Base-by-base conservation (phyloP, 192 early-diverging fungal genomes). In the Backusella morwellensis region DNA sequence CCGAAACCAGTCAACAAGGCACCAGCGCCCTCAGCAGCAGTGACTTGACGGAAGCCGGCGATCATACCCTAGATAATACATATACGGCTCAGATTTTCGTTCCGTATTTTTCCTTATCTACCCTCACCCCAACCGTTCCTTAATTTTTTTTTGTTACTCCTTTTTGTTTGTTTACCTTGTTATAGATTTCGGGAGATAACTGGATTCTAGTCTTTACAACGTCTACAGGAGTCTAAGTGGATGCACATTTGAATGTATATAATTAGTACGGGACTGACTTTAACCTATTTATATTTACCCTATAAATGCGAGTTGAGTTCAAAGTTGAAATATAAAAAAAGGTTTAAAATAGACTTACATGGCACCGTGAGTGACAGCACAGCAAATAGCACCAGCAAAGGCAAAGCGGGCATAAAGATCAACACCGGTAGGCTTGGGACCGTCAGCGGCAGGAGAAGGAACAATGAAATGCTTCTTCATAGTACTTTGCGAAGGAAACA, bases 201-300 rank as follows among this genome's bases (percentile, higher is more conserved):
- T 94, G 92, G 70, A 94, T 94, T 68, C 91, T 82, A 36, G 91
- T 92, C 85, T 93, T 94, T 73, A 92, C 90, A 72, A 94, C 91
- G 85, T 93, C 92, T 75, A 91, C 89, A 68, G 82, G 82, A 40
- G 82, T 83, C 74, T 66, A 66, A 12, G 38, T 9, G 32, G 32
- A 32, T 32, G 32, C 2, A 32, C 32, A 32, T 32, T 32, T 8
- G 4, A 12, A 23, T 40, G n/a, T 5, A 36, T 19, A 68, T 35
- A 21, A 35, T 11, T 63, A 56, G n/a, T 9, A 9, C 54, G n/a
- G 23, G 8, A 11, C 54, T 56, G 54, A 21, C 54, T 56, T 54
- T 56, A 9, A 8, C 15, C 32, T 69, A n/a, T 69, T 36, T 15
- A n/a, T 69, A 70, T 68, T 70, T 70, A 70, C 68, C 68, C 68